phyloP scores from a whole-genome alignment of 306 rosid species.

The peach (Prunus persica) region DNA sequence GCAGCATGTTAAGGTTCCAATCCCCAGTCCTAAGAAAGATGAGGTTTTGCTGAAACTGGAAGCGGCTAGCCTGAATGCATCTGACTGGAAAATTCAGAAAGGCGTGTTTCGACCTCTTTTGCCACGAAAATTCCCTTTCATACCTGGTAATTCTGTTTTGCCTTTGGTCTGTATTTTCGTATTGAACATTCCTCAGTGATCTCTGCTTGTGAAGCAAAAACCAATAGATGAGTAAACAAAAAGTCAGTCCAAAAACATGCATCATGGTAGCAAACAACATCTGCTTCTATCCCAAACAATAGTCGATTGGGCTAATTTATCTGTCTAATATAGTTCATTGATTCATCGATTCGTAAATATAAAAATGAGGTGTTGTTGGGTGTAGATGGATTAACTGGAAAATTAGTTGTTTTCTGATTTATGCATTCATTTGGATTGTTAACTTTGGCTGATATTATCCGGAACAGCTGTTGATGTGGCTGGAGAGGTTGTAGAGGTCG shows the following conservation, averaged over 20 bases:
- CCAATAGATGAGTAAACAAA: too few species aligned
- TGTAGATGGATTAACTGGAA: too few species aligned
- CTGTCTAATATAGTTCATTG: too few species aligned
- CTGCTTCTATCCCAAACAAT: background rate
- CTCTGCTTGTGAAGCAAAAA: too few species aligned
- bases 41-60: slow-evolving; percentile 63
- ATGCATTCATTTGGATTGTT: background rate
- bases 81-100: slow-evolving; percentile 78
- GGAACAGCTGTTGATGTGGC: slow-evolving; percentile 58
- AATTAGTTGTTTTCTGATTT: background rate
- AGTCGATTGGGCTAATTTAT: background rate
- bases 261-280: too few species aligned
- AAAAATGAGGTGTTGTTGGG: too few species aligned
- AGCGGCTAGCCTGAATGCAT: slow-evolving; percentile 58
- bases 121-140: slow-evolving; percentile 50
- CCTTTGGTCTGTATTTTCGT: background rate
- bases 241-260: too few species aligned
- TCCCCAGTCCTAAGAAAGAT: slow-evolving; percentile 46
- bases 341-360: too few species aligned
- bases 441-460: background rate
- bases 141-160: slow-evolving; percentile 45
- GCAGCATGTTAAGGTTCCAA: slow-evolving; percentile 71
- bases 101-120: slow-evolving; percentile 43
- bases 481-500: slow-evolving; percentile 57
- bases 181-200: too few species aligned